Percentiles rank a stretch among this genome's conserved stretches.
Conservation (phyloP, 225 moss, liverwort and hornwort species). For the Physcomitrellopsis africana region DNA sequence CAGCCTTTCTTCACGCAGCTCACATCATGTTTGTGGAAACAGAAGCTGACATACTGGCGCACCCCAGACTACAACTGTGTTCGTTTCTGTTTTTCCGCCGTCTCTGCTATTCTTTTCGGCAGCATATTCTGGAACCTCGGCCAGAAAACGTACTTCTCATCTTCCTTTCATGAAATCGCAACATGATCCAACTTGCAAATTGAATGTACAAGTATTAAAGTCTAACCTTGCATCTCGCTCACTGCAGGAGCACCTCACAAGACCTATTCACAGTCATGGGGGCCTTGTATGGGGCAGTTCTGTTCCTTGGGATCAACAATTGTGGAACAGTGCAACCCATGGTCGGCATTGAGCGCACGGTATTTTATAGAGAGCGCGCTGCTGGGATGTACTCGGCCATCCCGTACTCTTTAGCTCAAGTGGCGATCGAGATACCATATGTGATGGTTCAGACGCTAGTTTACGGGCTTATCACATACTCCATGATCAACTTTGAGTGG, state of each 20-base stretch:
- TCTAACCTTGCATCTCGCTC: background rate
- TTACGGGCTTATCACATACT: constrained; percentile 44
- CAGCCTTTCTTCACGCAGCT: constrained; percentile 62
- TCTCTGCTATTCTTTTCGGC: constrained; percentile 75
- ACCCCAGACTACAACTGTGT: constrained; percentile 87
- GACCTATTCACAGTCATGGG: constrained; percentile 60
- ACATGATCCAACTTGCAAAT: background rate
- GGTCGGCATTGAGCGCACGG: constrained; percentile 63
- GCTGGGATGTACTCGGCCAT: constrained; percentile 65
- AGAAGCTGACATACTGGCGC: constrained; percentile 85
- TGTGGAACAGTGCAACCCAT: constrained; percentile 67
- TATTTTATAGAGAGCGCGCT: constrained; percentile 53
- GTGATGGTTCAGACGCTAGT: constrained; percentile 39
- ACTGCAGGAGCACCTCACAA: constrained; percentile 37
- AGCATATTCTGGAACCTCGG: constrained; percentile 87
- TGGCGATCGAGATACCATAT: constrained; percentile 55
- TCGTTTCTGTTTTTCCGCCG: constrained; percentile 68
- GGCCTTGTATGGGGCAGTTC: constrained; percentile 55
- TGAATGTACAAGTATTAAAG: background rate
- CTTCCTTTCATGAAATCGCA: background rate
- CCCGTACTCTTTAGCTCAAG: constrained; percentile 49
- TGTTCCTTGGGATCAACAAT: constrained; percentile 64
- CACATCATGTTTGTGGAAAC: constrained; percentile 86
- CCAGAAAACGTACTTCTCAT: constrained; percentile 53
- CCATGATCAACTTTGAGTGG: constrained; percentile 61